These are phyloP conservation scores for Penicillium roqueforti DNA, from an alignment of 495 filamentous ascomycete species.

Conservation along the genomic window DNA sequence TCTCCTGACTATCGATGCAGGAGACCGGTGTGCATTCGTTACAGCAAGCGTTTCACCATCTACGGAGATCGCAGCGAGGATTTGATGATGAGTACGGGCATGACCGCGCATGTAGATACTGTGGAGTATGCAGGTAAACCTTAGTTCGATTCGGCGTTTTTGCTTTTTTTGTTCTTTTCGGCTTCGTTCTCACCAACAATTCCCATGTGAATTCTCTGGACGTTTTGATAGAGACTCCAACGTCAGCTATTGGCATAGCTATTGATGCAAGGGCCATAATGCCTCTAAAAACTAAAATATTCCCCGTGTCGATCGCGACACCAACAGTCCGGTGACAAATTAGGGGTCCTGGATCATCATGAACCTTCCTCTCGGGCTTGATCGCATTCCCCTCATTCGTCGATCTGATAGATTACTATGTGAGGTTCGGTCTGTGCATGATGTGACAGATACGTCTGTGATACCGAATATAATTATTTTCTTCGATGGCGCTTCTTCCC, in stretches of 20 bases:
- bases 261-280: slow-evolving; percentile 43
- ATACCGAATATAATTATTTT: slow-evolving; percentile 9
- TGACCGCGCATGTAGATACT: not conserved
- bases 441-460: slow-evolving; percentile 38
- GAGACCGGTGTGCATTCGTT: slow-evolving; percentile 8
- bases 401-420: slow-evolving; percentile 18
- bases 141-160: not conserved
- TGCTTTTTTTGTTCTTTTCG: not conserved
- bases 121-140: slow-evolving; percentile 17
- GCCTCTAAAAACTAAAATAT: slow-evolving; percentile 12
- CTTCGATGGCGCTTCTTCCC: slow-evolving; percentile 10
- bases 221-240: slow-evolving; percentile 6
- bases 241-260: slow-evolving; percentile 23
- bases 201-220: slow-evolving; percentile 17
- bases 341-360: slow-evolving; percentile 26
- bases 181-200: slow-evolving; percentile 15
- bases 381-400: slow-evolving; percentile 32
- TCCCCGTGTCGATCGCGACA: slow-evolving; percentile 38
- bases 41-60: slow-evolving; percentile 22
- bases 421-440: slow-evolving; percentile 27
- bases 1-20: slow-evolving; percentile 27
- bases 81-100: not conserved
- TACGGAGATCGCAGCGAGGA: slow-evolving; percentile 9
- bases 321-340: slow-evolving; percentile 41
- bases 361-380: slow-evolving; percentile 19